Evolutionary conservation across 495 filamentous ascomycete genomes (phyloP), one percentile per base, ranked within the genome.

Genomic region (Thozetella sp.): DNA sequence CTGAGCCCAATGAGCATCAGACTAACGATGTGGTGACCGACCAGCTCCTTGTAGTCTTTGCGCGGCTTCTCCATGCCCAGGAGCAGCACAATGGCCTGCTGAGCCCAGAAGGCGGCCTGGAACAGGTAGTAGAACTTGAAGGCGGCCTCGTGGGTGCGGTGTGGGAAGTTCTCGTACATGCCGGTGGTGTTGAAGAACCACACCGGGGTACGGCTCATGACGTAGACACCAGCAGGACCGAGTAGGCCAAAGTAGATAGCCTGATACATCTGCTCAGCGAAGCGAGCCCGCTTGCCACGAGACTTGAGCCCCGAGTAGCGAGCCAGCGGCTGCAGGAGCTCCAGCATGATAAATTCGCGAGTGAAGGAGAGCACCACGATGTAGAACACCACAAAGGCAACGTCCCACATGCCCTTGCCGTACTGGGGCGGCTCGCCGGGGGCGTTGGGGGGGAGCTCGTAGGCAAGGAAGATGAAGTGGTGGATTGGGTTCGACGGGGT

Each of bases 71-170:
- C 95, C 75, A 97, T 84, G 72, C 90, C 90, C 56, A 99, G 79
- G 59, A 93, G 61, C 53, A 98, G 80, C 19, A 99, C 95, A 58
- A 99, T 90, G 20, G 88, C 90, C 79, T 99, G 95, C 80, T 98
- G 96, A 4, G 89, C 84, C 95, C 95, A 99, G 78, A 97, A 99
- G 57, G 90, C 89, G 30, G 93, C 96, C 77, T 99, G 90, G 64
- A 99, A 88, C 52, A 99, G 79, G 67, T 99, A 99, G 72, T 97
- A 99, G 22, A 93, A 90, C 83, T 99, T 99, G 85, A 98, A 97
- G n/a, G 82, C 56, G 40, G 76, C 90, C 52, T 91, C 91, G 68
- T 96, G 94, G 51, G 89, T 89, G 61, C 85, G 83, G 75, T 99
- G 95, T 19, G 95, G 95, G 77, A 91, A 98, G 10, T 79, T 80